A percentile compares a stretch with the other conserved stretches of the same genome.
Conservation (phyloP, 192 early-diverging fungal genomes). For the Umbelopsis vinacea region DNA sequence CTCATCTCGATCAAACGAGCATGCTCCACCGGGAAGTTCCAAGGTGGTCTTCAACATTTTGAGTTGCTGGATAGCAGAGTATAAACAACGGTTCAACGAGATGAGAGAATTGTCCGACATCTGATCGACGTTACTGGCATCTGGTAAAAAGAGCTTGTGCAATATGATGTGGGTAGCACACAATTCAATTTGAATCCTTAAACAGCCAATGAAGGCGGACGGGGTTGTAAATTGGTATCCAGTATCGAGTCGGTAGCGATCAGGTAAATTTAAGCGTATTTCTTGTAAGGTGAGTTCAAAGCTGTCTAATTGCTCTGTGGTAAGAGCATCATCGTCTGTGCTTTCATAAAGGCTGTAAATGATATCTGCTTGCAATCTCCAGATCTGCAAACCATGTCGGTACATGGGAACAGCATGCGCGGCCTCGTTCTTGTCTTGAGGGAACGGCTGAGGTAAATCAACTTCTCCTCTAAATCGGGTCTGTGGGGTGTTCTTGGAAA, state of each 20-base stretch:
- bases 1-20: conserved; percentile 43
- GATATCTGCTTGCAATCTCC: conserved; percentile 41
- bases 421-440: conserved; percentile 38
- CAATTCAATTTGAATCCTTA: conserved; percentile 37
- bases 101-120: conserved; percentile 28
- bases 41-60: conserved; percentile 20
- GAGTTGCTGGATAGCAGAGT: conserved; percentile 31
- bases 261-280: conserved; percentile 25
- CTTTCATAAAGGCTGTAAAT: conserved; percentile 37
- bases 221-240: conserved; percentile 31
- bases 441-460: conserved; percentile 31
- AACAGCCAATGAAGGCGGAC: conserved; percentile 32
- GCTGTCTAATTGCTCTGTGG: conserved; percentile 32
- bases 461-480: conserved; percentile 27
- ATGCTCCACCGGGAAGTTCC: conserved; percentile 18
- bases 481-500: conserved; percentile 31
- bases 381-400: conserved; percentile 25
- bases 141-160: conserved; percentile 42
- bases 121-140: conserved; percentile 18
- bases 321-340: conserved; percentile 28
- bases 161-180: conserved; percentile 46
- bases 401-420: conserved; percentile 29
- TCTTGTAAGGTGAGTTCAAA: conserved; percentile 29
- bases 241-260: conserved; percentile 31
- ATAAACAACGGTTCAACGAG: conserved; percentile 40